Evolutionary conservation across 306 rosid species (phyloP), one percentile per base, ranked within the genome.

Genomic region (Sechiopsis laciniata): DNA sequence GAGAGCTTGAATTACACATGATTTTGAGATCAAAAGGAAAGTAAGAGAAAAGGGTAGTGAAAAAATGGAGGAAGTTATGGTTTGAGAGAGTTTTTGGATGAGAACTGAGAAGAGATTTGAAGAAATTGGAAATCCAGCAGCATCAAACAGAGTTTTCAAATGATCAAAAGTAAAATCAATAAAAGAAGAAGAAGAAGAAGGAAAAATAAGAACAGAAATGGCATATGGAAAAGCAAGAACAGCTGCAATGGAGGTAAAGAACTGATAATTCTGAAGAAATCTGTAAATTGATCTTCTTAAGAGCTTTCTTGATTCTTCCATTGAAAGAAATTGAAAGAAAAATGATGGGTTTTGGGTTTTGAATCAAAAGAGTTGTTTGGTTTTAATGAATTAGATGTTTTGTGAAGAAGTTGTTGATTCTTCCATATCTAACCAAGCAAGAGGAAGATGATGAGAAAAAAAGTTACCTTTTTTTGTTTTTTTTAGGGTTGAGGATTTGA

Each of bases 1-100:
- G 71, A 90, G 86, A n/a, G 82, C 86, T 15, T 86, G 89, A 71
- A 90, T 83, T 56, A 82, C 80, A 10, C 65, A 80, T 24, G 97
- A 86, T 84, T 90, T 94, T 51, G 96, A 83, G 32, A 87, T 2
- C 71, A 94, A 89, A 69, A 94, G 87, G 79, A 90, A 86, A 19
- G 90, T 76, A 72, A 94, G 86, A 56, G 98, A 73, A 46, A 94
- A 94, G 48, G 98, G 98, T 26, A 94, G 84, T 12, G 98, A 76
- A 58, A 80, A 16, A 66, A 94, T 64, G 19, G 92, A 85, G 63
- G 90, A 86, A 68, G 81, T 78, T 60, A 94, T 83, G 29, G 96
- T 94, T 74, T 94, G 96, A 56, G 98, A 89, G 76, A 94, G 92
- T 76, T 89, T 94, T 4, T 79, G 84, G 71, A 80, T 86, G 55